A percentile compares a stretch with the other conserved stretches of the same genome.
These are phyloP conservation scores for Musa itinerans DNA, from an alignment of 176 grass and related monocot genomes.

Conservation along the genomic window DNA sequence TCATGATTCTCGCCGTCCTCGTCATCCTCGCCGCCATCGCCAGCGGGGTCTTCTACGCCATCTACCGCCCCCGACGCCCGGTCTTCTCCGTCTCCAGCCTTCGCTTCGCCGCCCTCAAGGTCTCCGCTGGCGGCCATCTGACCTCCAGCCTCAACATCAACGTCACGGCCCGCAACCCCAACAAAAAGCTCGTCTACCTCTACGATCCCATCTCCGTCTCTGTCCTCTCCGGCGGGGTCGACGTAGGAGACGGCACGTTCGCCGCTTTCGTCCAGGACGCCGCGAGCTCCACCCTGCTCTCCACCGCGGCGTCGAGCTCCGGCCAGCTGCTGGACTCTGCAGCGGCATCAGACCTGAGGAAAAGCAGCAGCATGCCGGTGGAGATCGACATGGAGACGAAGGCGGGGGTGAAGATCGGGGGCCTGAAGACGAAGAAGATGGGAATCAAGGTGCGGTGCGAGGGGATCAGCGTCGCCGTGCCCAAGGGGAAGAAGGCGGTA, in stretches of 20 bases:
- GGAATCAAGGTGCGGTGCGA: constrained; percentile 69
- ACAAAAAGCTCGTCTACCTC: constrained; percentile 89
- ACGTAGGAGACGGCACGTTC: constrained; percentile 51
- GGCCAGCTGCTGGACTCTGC: constrained; percentile 49
- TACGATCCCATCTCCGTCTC: constrained; percentile 74
- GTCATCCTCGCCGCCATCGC: constrained; percentile 56
- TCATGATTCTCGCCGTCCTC: constrained; percentile 37
- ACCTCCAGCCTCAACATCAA: constrained; percentile 52
- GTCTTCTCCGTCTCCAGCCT: constrained; percentile 58
- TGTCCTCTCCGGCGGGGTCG: constrained; percentile 46
- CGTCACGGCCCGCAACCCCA: constrained; percentile 62
- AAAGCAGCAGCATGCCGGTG: constrained; percentile 43
- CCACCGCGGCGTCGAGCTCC: constrained; percentile 43
- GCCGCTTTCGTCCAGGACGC: constrained; percentile 55
- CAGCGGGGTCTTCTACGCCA: constrained; percentile 53
- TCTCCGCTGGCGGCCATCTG: constrained; percentile 31
- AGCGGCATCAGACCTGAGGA: constrained; percentile 61
- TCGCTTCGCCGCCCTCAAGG: constrained; percentile 43
- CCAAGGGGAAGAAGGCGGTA: constrained; percentile 46
- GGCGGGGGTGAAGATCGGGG: constrained; percentile 66
- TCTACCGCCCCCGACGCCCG: constrained; percentile 73
- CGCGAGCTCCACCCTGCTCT: constrained; percentile 59
- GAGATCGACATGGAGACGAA: constrained; percentile 69
- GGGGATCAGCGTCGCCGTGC: constrained; percentile 45
- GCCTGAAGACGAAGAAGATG: constrained; percentile 63